Percentiles rank a stretch among this genome's conserved stretches.
These are phyloP conservation scores for Suillus subaureus DNA, from an alignment of 768 basidiomycete genomes.

Conservation along the genomic window DNA sequence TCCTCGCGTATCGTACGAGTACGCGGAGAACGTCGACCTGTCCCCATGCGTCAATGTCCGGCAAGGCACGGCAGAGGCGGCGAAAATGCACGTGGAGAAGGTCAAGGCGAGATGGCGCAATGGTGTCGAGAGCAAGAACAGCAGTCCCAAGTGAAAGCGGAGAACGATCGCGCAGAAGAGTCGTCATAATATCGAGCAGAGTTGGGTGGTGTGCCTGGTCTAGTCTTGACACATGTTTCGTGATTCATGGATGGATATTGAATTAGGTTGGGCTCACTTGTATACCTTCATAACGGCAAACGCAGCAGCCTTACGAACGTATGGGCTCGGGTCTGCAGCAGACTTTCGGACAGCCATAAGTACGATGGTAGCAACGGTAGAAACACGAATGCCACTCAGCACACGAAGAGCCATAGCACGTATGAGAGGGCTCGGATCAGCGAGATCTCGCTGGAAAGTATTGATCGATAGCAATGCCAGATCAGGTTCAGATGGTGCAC, in stretches of 20 bases:
- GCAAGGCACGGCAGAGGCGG: slow-evolving; percentile 76
- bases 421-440: slow-evolving; percentile 90
- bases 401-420: slow-evolving; percentile 96
- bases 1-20: slow-evolving; percentile 78
- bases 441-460: slow-evolving; percentile 96
- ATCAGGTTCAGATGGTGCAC: slow-evolving; percentile 92
- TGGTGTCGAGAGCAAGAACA: slow-evolving; percentile 78
- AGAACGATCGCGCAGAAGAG: slow-evolving; percentile 71
- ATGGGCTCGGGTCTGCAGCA: slow-evolving; percentile 89
- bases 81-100: slow-evolving; percentile 89
- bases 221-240: slow-evolving; percentile 49
- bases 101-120: slow-evolving; percentile 88
- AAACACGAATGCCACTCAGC: slow-evolving; percentile 87
- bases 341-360: slow-evolving; percentile 91
- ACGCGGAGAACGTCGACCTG: slow-evolving; percentile 81
- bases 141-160: slow-evolving; percentile 89
- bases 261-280: slow-evolving; percentile 50
- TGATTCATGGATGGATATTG: slow-evolving; percentile 3
- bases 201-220: slow-evolving; percentile 72
- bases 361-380: slow-evolving; percentile 84
- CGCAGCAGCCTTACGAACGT: slow-evolving; percentile 92
- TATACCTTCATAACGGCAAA: slow-evolving; percentile 87
- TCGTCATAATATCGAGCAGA: slow-evolving; percentile 68
- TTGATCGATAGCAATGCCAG: slow-evolving; percentile 95
- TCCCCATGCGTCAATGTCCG: slow-evolving; percentile 97